A percentile compares a stretch with the other conserved stretches of the same genome.
These are phyloP conservation scores for Suhomyces xylopsoci DNA, from an alignment of 805 yeast species.

Conservation along the genomic window DNA sequence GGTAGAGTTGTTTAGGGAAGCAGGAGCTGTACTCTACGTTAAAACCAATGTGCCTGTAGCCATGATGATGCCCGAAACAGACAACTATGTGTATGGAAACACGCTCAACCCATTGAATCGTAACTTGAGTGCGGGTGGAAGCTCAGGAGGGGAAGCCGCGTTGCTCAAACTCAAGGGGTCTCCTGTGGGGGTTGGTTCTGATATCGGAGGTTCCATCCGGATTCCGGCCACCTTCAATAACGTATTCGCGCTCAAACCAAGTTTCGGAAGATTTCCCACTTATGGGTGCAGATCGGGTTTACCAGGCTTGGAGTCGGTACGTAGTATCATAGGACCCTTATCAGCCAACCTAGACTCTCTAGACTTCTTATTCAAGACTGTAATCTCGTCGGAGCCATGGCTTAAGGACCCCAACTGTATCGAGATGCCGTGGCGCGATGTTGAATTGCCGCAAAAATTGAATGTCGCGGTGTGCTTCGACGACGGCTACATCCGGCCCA, in stretches of 20 bases:
- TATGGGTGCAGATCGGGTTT: constrained; percentile 29
- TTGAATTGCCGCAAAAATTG: constrained; percentile 33
- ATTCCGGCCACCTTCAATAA: constrained; percentile 45
- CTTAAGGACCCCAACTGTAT: constrained; percentile 45
- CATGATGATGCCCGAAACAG: constrained; percentile 49
- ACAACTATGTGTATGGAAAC: constrained; percentile 43
- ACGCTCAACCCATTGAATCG: constrained; percentile 47
- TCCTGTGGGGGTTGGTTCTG: constrained; percentile 54
- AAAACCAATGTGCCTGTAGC: constrained; percentile 56
- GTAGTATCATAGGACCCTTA: constrained; percentile 49
- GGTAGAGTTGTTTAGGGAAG: constrained; percentile 36
- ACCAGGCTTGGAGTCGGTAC: constrained; percentile 36
- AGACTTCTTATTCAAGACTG: constrained; percentile 34
- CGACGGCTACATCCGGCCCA: constrained; percentile 48
- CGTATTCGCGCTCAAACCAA: constrained; percentile 43
- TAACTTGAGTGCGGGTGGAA: constrained; percentile 47
- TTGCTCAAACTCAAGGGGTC: constrained; percentile 44
- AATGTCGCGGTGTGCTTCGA: constrained; percentile 43
- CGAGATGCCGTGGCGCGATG: constrained; percentile 50
- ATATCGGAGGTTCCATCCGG: constrained; percentile 52
- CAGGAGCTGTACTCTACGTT: constrained; percentile 54
- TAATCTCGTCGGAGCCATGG: constrained; percentile 45
- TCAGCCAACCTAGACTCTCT: constrained; percentile 37
- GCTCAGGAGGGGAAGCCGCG: constrained; percentile 56
- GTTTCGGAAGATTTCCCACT: constrained; percentile 44